Evolutionary conservation across 768 basidiomycete genomes (phyloP).

Genomic region (Psilocybe cyanescens): DNA sequence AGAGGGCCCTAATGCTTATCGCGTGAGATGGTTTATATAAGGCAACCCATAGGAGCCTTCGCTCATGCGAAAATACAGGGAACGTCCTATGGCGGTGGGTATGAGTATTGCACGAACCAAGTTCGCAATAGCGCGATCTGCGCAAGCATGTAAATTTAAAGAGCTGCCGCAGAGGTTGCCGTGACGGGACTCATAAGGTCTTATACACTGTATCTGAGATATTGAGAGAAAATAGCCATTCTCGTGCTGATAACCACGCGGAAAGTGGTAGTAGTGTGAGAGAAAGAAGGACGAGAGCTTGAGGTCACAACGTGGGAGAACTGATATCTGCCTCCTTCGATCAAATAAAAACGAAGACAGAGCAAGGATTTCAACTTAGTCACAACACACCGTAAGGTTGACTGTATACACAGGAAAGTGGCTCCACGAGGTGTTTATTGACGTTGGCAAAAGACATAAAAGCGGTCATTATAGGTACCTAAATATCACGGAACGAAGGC

Average conservation of each 20-base stretch:
- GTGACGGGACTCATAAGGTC: not conserved
- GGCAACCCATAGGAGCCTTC: not conserved
- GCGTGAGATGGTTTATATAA: constrained; percentile 16
- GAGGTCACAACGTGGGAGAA: not conserved
- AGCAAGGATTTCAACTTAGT: no score
- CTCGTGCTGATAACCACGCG: constrained; percentile 2
- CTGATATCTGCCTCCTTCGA: not conserved
- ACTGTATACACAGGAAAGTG: no score
- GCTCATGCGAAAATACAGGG: constrained; percentile 1
- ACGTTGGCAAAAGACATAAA: no score
- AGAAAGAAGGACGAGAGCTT: not conserved
- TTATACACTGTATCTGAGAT: not conserved
- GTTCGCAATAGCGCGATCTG: not conserved
- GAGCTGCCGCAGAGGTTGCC: not conserved
- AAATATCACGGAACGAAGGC: no score
- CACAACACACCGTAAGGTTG: no score
- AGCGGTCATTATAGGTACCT: no score
- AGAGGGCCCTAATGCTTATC: constrained; percentile 18
- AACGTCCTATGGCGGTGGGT: constrained; percentile 1
- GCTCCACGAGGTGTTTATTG: no score
- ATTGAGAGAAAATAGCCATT: not conserved
- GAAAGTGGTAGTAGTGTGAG: not conserved
- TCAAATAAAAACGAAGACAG: no score
- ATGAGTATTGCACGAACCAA: not conserved
- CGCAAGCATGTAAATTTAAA: not conserved